phyloP scores from a whole-genome alignment of 192 early-diverging fungal genomes.

The Coemansia sp. region DNA sequence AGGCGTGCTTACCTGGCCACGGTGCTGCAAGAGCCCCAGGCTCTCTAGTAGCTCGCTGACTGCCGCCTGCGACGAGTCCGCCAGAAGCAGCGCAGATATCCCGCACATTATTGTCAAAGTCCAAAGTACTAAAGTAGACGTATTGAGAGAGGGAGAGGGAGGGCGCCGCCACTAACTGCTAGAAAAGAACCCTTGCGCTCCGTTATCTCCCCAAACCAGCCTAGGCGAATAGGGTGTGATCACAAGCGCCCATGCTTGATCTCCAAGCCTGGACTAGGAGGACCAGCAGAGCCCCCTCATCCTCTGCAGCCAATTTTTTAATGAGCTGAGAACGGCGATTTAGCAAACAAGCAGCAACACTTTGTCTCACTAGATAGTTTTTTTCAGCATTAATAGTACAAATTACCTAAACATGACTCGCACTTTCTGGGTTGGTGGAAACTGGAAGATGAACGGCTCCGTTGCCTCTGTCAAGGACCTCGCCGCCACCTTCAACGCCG shows the following conservation, averaged over 20 bases:
- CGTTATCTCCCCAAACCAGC: background rate
- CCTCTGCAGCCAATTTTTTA: background rate
- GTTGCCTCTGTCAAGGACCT: conserved; percentile 70
- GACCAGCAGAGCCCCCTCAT: background rate
- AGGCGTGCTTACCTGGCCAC: conserved; percentile 81
- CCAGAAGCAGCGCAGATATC: conserved; percentile 78
- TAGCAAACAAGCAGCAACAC: too few species aligned
- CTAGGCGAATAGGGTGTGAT: background rate
- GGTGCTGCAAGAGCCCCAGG: conserved; percentile 92
- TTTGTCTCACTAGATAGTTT: background rate
- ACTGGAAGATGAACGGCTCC: conserved; percentile 99
- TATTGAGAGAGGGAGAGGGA: background rate
- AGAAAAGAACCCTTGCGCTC: background rate
- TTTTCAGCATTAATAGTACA: background rate
- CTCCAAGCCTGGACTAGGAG: background rate
- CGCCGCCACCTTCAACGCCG: conserved; percentile 75
- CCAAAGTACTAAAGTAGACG: background rate
- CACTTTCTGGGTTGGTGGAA: conserved; percentile 85
- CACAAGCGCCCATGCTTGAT: background rate
- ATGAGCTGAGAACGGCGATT: background rate
- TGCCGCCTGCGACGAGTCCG: conserved; percentile 70
- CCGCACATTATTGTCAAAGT: conserved; percentile 74
- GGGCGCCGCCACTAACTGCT: background rate
- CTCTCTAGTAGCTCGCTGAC: conserved; percentile 91
- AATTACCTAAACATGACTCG: conserved; percentile 50